These are phyloP conservation scores for Monosporozyma solicola DNA, from an alignment of 805 yeast species.

Conservation along the genomic window DNA sequence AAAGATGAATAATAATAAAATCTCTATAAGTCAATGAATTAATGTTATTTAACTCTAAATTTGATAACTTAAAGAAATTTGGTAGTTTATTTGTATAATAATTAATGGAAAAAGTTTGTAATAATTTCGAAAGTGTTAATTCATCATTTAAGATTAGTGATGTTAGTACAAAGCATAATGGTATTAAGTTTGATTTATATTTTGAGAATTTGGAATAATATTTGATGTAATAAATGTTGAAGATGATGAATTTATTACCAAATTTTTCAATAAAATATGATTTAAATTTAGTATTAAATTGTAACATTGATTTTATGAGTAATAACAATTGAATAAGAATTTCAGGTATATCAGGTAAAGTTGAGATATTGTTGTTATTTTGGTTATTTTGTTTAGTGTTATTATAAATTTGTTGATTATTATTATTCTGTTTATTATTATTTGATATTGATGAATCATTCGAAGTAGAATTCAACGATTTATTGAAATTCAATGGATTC, in stretches of 20 bases:
- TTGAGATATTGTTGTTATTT: conserved; percentile 7
- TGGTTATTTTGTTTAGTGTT: background rate
- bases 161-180: conserved; percentile 44
- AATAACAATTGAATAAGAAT: conserved; percentile 54
- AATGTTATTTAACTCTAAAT: conserved; percentile 25
- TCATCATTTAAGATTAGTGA: conserved; percentile 41
- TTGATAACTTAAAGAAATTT: conserved; percentile 36
- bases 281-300: conserved; percentile 56
- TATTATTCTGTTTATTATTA: background rate
- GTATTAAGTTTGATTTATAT: conserved; percentile 31
- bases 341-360: conserved; percentile 32
- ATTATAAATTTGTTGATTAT: conserved; percentile 1
- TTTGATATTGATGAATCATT: background rate
- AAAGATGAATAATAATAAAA: conserved; percentile 47
- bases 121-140: conserved; percentile 31
- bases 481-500: conserved; percentile 26
- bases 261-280: conserved; percentile 36
- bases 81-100: conserved; percentile 46
- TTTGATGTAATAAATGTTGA: conserved; percentile 48
- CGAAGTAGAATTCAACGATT: background rate
- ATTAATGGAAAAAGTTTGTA: conserved; percentile 37
- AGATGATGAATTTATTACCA: conserved; percentile 45
- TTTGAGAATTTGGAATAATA: conserved; percentile 29
- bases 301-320: conserved; percentile 67
- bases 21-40: conserved; percentile 50